Evolutionary conservation across 768 basidiomycete genomes (phyloP), one percentile per base, ranked within the genome.

Genomic region (Lentinula guzmanii): DNA sequence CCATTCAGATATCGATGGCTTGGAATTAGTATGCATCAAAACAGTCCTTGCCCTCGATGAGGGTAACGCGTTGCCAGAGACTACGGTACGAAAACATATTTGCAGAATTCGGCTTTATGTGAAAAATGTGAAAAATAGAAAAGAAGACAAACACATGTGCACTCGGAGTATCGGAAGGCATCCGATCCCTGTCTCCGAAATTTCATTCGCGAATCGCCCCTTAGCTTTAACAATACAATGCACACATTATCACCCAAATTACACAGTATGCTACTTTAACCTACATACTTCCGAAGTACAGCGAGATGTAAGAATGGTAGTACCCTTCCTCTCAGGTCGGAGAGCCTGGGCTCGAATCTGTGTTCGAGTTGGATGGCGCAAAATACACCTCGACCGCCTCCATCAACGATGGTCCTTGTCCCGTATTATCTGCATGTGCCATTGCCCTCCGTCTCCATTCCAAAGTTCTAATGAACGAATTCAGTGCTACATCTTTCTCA

Each of bases 311-410:
- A 28, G 3, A 28, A 28, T 28, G 2, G 28, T 28, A 28, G 28
- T 28, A 39, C 37, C 37, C 45, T 46, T 6, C 45, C 7, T 7
- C 48, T 31, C 28, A 28, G 28, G 3, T 0, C 28, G 48, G 48
- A 8, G 48, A 50, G 13, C 48, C 15, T 13, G 48, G 18, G 21
- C 21, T 50, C 24, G 48, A 31, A 10, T 55, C 35, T 3, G 18
- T 39, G n/a, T 52, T 52, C 52, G 31, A 51, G 34, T 37, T 37
- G 15, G 37, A 39, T 24, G 55, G 24, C 24, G 39, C 21, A 18
- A 56, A 56, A 56, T 56, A 56, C 21, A 56, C 55, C 37, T 56
- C 55, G 15, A 56, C 55, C 3, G 55, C 55, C 9, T 42, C 55
- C 55, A 56, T 56, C 41, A 56, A 56, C 18, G 55, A 56, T 5